Conservation (phyloP, 1,139 yeast species). For the Pichia sp. region DNA sequence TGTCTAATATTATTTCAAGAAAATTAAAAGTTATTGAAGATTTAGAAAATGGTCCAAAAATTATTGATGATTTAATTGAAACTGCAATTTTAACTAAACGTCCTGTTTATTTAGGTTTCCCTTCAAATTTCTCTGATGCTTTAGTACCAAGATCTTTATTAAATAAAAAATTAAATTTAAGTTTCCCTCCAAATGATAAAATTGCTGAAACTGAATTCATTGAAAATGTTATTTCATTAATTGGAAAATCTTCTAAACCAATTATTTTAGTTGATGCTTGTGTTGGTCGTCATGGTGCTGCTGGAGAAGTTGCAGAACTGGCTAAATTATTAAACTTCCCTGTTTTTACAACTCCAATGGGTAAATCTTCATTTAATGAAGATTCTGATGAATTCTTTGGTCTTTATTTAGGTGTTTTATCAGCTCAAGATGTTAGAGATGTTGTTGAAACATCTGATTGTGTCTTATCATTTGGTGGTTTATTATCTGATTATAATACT, state of each 20-base stretch:
- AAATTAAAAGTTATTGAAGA: conserved; percentile 62
- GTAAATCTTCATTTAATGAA: conserved; percentile 77
- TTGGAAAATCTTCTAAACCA: conserved; percentile 58
- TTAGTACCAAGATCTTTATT: conserved; percentile 49
- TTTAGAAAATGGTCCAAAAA: conserved; percentile 55
- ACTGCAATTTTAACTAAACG: conserved; percentile 67
- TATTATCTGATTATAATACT: conserved; percentile 83
- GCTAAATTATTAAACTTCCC: conserved; percentile 74
- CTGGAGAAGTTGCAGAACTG: conserved; percentile 53
- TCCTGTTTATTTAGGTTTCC: conserved; percentile 80
- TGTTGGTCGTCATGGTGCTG: conserved; percentile 70
- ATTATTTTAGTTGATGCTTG: conserved; percentile 81
- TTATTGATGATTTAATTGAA: conserved; percentile 69
- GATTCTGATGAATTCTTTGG: conserved; percentile 74
- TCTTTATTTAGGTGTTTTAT: conserved; percentile 76
- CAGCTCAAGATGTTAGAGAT: conserved; percentile 68
- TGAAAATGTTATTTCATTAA: conserved; percentile 46
- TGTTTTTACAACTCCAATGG: conserved; percentile 86
- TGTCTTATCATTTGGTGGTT: conserved; percentile 72
- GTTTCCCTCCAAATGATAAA: conserved; percentile 55
- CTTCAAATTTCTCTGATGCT: conserved; percentile 73
- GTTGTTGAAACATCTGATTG: conserved; percentile 75
- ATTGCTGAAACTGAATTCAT: conserved; percentile 72
- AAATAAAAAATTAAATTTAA: conserved; percentile 45
- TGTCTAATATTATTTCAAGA: conserved; percentile 65